Conservation (phyloP, 495 filamentous ascomycete genomes). For the Immersiella caudata region DNA sequence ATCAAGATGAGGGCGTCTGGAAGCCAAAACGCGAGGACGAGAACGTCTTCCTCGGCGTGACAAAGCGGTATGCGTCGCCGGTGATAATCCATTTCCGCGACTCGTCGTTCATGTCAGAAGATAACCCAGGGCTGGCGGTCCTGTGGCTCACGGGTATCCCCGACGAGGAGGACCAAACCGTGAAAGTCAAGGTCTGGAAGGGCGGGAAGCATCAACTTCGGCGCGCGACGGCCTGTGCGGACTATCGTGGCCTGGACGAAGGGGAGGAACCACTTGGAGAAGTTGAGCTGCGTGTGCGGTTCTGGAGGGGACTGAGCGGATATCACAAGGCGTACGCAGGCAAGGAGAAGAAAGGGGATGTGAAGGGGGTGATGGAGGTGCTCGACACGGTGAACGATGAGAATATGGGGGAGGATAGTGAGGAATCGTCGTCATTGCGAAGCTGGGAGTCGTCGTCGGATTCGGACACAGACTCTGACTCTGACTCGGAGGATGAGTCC, state of each 20-base stretch:
- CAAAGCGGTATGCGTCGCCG: slow-evolving; percentile 62
- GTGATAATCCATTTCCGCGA: slow-evolving; percentile 64
- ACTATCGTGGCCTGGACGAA: slow-evolving; percentile 44
- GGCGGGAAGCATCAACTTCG: slow-evolving; percentile 51
- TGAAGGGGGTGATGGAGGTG: slow-evolving; percentile 64
- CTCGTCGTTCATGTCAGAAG: slow-evolving; percentile 52
- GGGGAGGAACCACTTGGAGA: slow-evolving; percentile 56
- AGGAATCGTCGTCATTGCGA: background rate
- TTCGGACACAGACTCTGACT: background rate
- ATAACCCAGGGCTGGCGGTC: slow-evolving; percentile 62
- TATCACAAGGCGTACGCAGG: slow-evolving; percentile 56
- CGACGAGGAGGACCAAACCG: slow-evolving; percentile 61
- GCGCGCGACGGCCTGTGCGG: slow-evolving; percentile 42
- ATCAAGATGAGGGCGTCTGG: slow-evolving; percentile 36
- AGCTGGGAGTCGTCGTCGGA: slow-evolving; percentile 22
- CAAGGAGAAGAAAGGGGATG: slow-evolving; percentile 48
- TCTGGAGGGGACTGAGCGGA: slow-evolving; percentile 61
- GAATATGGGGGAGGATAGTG: slow-evolving; percentile 45
- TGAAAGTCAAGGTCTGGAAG: slow-evolving; percentile 60
- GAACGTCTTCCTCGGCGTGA: slow-evolving; percentile 56
- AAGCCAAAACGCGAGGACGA: slow-evolving; percentile 42
- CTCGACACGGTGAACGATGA: slow-evolving; percentile 62
- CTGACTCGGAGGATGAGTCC: slow-evolving; percentile 26
- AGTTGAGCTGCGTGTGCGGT: slow-evolving; percentile 55
- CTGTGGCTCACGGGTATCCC: slow-evolving; percentile 68